These are phyloP conservation scores for Puya raimondii DNA, from an alignment of 176 grass and related monocot species.

Conservation along the genomic window DNA sequence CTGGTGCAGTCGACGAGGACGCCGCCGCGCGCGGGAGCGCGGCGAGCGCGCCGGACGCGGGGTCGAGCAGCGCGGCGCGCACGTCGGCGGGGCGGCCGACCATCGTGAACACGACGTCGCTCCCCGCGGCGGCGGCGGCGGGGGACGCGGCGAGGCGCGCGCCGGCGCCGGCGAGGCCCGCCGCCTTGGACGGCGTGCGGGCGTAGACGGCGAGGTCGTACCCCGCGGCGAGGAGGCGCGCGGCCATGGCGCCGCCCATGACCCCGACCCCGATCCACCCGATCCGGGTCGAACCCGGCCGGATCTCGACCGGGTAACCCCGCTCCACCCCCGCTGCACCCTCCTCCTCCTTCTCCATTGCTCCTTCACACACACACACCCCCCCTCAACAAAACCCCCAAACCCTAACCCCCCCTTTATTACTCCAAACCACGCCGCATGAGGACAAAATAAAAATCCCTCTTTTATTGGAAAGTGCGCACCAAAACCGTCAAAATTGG, in stretches of 20 bases:
- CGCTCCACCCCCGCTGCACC: not conserved
- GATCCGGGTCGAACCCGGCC: constrained; percentile 35
- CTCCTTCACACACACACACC: not conserved
- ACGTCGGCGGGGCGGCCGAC: constrained; percentile 67
- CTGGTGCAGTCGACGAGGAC: constrained; percentile 73
- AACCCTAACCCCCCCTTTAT: not conserved
- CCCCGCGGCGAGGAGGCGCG: constrained; percentile 45
- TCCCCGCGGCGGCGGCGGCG: constrained; percentile 31
- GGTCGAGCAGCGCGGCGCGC: constrained; percentile 37
- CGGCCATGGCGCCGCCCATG: constrained; percentile 68
- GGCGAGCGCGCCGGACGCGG: constrained; percentile 31
- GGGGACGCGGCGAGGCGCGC: constrained; percentile 39
- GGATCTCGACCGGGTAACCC: constrained; percentile 39
- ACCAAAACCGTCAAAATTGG: constrained; percentile 27
- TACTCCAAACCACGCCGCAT: not conserved
- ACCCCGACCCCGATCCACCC: constrained; percentile 78
- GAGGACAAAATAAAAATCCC: not conserved
- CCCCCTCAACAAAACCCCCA: not conserved
- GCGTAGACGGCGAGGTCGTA: constrained; percentile 52
- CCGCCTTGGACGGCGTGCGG: constrained; percentile 54
- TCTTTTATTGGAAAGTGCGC: not conserved
- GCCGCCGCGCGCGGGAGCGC: constrained; percentile 26
- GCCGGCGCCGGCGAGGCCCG: constrained; percentile 24
- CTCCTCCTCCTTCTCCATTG: not conserved
- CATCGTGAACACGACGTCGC: constrained; percentile 75